Conservation (phyloP, 192 early-diverging fungal genomes). For the Coemansia sp. region DNA sequence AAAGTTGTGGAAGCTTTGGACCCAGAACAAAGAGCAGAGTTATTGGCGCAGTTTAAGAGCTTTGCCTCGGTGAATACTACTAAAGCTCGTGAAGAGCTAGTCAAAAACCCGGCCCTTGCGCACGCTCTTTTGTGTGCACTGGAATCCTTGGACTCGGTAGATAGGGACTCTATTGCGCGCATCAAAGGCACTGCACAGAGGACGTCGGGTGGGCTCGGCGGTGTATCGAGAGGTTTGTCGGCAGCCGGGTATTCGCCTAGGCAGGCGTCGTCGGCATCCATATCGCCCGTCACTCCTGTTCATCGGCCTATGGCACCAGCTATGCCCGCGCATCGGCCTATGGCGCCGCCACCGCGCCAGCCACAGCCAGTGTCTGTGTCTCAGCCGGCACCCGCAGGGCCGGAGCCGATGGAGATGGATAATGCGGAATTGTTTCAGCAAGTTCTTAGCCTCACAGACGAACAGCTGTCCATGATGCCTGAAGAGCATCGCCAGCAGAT, state of each 20-base stretch:
- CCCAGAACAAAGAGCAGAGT: constrained; percentile 6
- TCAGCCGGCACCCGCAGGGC: neutral
- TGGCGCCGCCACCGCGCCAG: neutral
- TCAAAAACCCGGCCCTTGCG: constrained; percentile 35
- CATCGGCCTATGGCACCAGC: neutral
- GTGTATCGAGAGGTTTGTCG: neutral
- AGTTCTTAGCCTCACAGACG: constrained; percentile 76
- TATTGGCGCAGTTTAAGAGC: constrained; percentile 32
- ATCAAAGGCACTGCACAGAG: neutral
- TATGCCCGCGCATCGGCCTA: neutral
- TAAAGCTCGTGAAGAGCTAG: constrained; percentile 31
- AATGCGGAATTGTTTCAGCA: constrained; percentile 72
- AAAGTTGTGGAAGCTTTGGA: constrained; percentile 12
- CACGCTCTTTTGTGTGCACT: constrained; percentile 18
- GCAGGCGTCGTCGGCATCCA: neutral
- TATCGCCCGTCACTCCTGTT: neutral
- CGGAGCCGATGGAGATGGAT: constrained; percentile 57
- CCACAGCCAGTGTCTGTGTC: neutral
- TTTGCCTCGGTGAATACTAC: constrained; percentile 25
- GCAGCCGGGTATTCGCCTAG: neutral
- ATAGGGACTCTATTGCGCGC: constrained; percentile 5
- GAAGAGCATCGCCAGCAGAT: constrained; percentile 75
- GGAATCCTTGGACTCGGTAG: constrained; percentile 18
- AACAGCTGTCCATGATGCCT: constrained; percentile 76
- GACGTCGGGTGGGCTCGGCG: neutral